Evolutionary conservation across 2,329 filamentous ascomycete genomes (phyloP), one percentile per base, ranked within the genome.

Genomic region (Phaeosphaeriaceae sp.): DNA sequence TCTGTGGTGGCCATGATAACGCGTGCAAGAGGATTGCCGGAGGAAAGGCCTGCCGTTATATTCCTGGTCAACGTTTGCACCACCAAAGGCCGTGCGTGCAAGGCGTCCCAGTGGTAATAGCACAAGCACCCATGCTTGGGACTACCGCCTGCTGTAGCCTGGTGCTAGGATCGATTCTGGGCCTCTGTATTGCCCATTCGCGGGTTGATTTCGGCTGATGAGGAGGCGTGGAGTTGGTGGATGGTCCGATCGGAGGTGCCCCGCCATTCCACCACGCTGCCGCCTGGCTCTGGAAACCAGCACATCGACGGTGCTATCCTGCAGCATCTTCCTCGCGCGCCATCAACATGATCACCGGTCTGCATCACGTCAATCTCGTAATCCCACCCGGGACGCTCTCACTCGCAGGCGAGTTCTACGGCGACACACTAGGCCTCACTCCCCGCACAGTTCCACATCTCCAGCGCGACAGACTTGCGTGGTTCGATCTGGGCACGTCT

Each of bases 401-500:
- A 19, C 58, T 57, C 6, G 61, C 64, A 1, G 7, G 33, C 11
- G 56, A 55, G 10, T 67, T 67, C 54, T 67, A 67, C 54, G 44
- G 42, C 51, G 41, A 21, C n/a, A 88, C 86, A 0, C 79, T 89
- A 0, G 86, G 85, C 13, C 79, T 89, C 5, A 81, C 75, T 4
- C 73, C 82, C 1, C 78, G 82, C 3, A 70, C 83, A 1, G 86
- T 88, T 0, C 87, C 87, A 0, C 73, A 75, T 2, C 68, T 82
- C 1, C 85, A 88, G 65, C 79, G 76, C 51, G 81, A 79, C 15
- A 80, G 75, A 1, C 75, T 88, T 1, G 81, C 83, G 9, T 89
- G 87, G 86, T 85, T 88, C 76, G 84, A 89, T 66, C 84, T 88
- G 54, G 84, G 80, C 15, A 76, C 77, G 2, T 79, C 79, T 2